A percentile compares a stretch with the other conserved stretches of the same genome.
Conservation (phyloP, 2,329 filamentous ascomycete genomes). For the Colletotrichum liaoningense region DNA sequence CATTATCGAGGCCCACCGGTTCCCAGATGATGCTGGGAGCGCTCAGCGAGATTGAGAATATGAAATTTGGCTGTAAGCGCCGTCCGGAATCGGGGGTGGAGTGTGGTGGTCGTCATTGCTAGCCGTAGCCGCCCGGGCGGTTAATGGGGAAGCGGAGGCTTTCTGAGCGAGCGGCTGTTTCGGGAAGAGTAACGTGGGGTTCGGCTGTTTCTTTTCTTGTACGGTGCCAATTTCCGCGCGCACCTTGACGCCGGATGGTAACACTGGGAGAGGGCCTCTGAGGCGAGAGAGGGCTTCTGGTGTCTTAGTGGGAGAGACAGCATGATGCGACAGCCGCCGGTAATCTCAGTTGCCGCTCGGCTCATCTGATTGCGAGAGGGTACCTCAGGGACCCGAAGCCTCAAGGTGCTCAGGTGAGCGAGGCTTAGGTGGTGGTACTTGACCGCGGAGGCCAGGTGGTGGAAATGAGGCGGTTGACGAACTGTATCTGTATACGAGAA, state of each 20-base stretch:
- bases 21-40: neutral
- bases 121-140: conserved; percentile 35
- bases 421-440: neutral
- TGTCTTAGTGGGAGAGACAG: conserved; percentile 10
- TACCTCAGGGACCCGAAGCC: too few species aligned
- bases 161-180: conserved; percentile 24
- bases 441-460: neutral
- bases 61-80: conserved; percentile 30
- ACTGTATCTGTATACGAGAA: neutral
- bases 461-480: conserved; percentile 18
- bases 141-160: conserved; percentile 17
- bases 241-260: conserved; percentile 6
- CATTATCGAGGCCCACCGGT: neutral
- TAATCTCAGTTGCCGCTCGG: conserved; percentile 30
- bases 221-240: neutral
- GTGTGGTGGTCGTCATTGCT: neutral
- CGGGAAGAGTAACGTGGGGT: neutral
- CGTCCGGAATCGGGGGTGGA: conserved; percentile 19
- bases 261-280: neutral
- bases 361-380: neutral
- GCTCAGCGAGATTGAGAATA: neutral
- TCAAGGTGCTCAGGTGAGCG: neutral
- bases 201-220: conserved; percentile 7
- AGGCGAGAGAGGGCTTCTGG: neutral
- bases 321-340: conserved; percentile 29